Conservation (phyloP, 2,329 filamentous ascomycete species). For the Beauveria asiatica region DNA sequence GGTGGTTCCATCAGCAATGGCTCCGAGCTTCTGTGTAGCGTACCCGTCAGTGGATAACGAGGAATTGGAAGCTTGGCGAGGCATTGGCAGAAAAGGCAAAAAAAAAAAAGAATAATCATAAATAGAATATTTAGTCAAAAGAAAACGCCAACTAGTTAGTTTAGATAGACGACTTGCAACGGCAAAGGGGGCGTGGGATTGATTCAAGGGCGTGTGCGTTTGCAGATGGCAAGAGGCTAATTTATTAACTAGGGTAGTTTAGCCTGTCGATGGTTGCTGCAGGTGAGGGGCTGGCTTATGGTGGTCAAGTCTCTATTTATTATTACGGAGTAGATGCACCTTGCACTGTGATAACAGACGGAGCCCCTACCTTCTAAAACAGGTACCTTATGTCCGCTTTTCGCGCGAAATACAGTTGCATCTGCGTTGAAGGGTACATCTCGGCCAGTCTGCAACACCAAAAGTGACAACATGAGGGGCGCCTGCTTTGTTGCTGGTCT, state of each 20-base stretch:
- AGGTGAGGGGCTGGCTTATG: constrained; percentile 2
- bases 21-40: background rate
- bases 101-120: background rate
- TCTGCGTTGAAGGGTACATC: no score
- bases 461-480: background rate
- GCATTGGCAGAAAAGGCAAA: constrained; percentile 3
- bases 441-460: background rate
- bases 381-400: background rate
- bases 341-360: no score
- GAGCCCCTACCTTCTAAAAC: no score
- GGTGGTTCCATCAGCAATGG: background rate
- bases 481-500: background rate
- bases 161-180: background rate
- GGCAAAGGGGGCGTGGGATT: background rate
- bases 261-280: constrained; percentile 5
- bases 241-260: background rate
- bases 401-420: no score
- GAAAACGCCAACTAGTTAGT: background rate
- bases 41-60: constrained; percentile 3
- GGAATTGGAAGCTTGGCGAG: background rate
- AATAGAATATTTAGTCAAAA: background rate
- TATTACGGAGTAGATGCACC: no score
- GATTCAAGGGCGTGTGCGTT: constrained; percentile 2
- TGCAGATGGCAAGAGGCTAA: background rate
- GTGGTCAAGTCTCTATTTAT: background rate